Base-by-base conservation (phyloP, 2,329 filamentous ascomycete genomes). In the Sphaerulina vaccinii region DNA sequence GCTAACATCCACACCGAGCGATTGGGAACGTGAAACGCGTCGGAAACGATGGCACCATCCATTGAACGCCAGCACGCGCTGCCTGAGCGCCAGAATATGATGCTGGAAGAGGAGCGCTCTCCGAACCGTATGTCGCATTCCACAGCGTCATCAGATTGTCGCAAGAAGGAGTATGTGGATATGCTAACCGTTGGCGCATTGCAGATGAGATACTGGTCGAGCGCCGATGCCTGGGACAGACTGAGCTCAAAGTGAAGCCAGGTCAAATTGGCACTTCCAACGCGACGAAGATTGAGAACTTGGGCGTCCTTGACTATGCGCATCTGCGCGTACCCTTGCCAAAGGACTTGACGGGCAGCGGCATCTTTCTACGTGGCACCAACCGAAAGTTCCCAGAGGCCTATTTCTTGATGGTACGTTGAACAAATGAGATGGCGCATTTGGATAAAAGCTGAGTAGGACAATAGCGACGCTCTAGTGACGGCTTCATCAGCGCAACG, bases 281-380 rank as follows among this genome's bases (percentile, higher is more conserved):
- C 70, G 85, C 89, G 58, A 82, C 84, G 51, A 88, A 89, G 68
- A 78, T 83, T 40, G 79, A 86, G 60, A 84, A 86, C 61, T 77
- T 93, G 55, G 90, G 89, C 45, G 83, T 86, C 40, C 96, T 99
- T 69, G 93, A 97, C 72, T 99, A 99, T 71, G 92, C 91, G 59
- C 93, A 99, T 70, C 79, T 99, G 43, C 87, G 92, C 66, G 92
- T 91, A 55, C 92, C 93, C 11, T 76, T 99, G 40, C 93, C 93
- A 43, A 93, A 91, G 72, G 90, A 93, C 59, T 85, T 97, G 62
- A 83, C 85, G 55, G 80, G 80, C 22, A 96, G 91, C 5, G 93
- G 93, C 67, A 95, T 99, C 65, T 97, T 97, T 77, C 86, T 88
- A 65, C 86, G 85, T 54, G 85, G 85, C 68, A 71, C 73, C 8